Percentiles rank a stretch among this genome's conserved stretches.
These are phyloP conservation scores for Stemphylium lycopersici DNA, from an alignment of 2,329 filamentous ascomycete species.

Conservation along the genomic window DNA sequence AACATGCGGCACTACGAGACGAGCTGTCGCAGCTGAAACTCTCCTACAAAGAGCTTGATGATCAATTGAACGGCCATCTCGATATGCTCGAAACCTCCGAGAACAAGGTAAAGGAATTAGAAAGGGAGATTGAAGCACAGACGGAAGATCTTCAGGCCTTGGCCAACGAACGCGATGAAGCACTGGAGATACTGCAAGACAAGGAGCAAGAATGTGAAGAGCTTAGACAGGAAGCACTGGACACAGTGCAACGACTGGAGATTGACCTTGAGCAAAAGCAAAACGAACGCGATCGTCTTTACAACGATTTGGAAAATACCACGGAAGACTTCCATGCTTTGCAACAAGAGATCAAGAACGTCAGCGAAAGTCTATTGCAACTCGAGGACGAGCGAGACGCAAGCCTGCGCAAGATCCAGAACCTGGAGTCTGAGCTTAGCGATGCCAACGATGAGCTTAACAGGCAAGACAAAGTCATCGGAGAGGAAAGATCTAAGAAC, in stretches of 20 bases:
- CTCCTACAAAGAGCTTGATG: conserved; percentile 85
- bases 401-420: conserved; percentile 78
- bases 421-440: conserved; percentile 80
- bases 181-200: conserved; percentile 73
- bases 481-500: conserved; percentile 85
- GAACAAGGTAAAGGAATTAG: conserved; percentile 66
- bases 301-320: conserved; percentile 74
- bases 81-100: conserved; percentile 75
- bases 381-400: conserved; percentile 88
- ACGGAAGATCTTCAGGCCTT: conserved; percentile 80
- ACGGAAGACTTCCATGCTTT: conserved; percentile 90
- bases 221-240: conserved; percentile 63
- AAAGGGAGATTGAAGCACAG: conserved; percentile 79
- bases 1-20: conserved; percentile 82
- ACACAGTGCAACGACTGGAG: conserved; percentile 63
- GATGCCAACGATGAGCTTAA: conserved; percentile 88
- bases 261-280: conserved; percentile 74
- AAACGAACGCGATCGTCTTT: conserved; percentile 71
- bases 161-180: conserved; percentile 85
- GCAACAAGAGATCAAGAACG: conserved; percentile 89
- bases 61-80: conserved; percentile 79
- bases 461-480: conserved; percentile 80
- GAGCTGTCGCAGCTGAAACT: conserved; percentile 85
- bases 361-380: conserved; percentile 83
- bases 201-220: conserved; percentile 60